phyloP scores from a whole-genome alignment of 2,329 filamentous ascomycete species.

The Chaetomium sp. region DNA sequence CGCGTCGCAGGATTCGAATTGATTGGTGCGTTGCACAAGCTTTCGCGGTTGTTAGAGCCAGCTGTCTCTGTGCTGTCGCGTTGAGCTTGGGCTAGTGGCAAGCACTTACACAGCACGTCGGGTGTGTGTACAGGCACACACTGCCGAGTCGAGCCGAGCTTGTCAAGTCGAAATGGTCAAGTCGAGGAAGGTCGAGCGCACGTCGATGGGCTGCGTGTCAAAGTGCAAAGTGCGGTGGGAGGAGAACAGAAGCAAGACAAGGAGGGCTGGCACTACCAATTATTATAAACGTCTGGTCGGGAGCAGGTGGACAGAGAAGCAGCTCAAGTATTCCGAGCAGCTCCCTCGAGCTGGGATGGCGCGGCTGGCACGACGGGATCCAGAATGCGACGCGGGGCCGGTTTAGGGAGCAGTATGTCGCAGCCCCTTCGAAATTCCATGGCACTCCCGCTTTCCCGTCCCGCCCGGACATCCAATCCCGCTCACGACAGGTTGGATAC shows the following conservation, averaged over 20 bases:
- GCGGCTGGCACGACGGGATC: constrained; percentile 25
- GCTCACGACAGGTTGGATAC: not conserved
- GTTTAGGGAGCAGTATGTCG: constrained; percentile 34
- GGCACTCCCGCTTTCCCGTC: constrained; percentile 34
- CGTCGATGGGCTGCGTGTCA: not conserved
- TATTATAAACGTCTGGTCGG: constrained; percentile 1
- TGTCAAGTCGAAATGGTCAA: not conserved
- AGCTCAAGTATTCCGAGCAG: constrained; percentile 20
- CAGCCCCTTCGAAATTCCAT: constrained; percentile 34
- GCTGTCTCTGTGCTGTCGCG: not conserved
- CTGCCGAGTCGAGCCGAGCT: not conserved
- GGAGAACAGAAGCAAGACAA: not conserved
- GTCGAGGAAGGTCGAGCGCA: not conserved
- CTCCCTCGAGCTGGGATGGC: constrained; percentile 19
- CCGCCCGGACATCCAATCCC: constrained; percentile 15
- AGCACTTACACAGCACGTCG: constrained; percentile 1
- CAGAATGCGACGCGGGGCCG: constrained; percentile 30
- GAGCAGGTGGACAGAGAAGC: not conserved
- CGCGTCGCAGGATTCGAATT: not conserved
- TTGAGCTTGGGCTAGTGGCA: not conserved
- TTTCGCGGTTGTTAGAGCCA: not conserved
- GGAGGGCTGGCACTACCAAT: constrained; percentile 6
- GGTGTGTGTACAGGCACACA: not conserved
- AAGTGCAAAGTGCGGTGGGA: not conserved
- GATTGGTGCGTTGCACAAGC: not conserved